These are phyloP conservation scores for Ammopiptanthus mongolicus DNA, from an alignment of 306 rosid genomes.

Conservation along the genomic window DNA sequence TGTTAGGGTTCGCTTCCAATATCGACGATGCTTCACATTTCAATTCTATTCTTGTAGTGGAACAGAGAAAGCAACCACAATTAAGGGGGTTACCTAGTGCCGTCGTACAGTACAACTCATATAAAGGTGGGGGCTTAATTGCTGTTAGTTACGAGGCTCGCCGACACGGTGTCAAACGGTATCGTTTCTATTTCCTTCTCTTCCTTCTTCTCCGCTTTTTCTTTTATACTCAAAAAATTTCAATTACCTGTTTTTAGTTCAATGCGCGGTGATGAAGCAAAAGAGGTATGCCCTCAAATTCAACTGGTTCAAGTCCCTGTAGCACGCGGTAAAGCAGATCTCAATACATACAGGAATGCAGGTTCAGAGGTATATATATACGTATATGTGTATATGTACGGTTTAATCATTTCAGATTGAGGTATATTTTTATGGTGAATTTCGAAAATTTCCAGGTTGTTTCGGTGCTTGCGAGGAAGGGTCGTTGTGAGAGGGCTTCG, in stretches of 20 bases:
- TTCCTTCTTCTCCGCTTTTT: neutral
- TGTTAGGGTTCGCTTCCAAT: too few relatives aligned
- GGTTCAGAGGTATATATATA: constrained; percentile 73
- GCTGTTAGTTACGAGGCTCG: constrained; percentile 99
- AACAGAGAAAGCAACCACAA: constrained; percentile 79
- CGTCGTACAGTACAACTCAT: constrained; percentile 85
- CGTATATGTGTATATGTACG: too few relatives aligned
- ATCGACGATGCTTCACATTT: too few relatives aligned
- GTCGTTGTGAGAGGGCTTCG: constrained; percentile 94
- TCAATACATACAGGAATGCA: constrained; percentile 67
- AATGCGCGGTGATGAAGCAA: constrained; percentile 95
- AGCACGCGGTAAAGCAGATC: constrained; percentile 93
- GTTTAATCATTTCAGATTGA: neutral
- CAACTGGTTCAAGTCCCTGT: constrained; percentile 86
- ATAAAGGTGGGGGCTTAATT: constrained; percentile 88
- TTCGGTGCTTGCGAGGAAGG: constrained; percentile 69
- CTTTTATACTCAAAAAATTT: too few relatives aligned
- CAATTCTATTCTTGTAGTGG: too few relatives aligned
- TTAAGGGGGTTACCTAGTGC: constrained; percentile 83
- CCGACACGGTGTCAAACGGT: constrained; percentile 81
- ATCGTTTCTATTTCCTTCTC: neutral
- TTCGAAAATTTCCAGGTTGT: constrained; percentile 56
- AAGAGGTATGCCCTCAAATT: constrained; percentile 73
- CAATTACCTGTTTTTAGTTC: constrained; percentile 40
- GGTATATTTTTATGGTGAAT: neutral